phyloP scores from a whole-genome alignment of 108 stramenopile species.

The Pelagomonas calceolata region DNA sequence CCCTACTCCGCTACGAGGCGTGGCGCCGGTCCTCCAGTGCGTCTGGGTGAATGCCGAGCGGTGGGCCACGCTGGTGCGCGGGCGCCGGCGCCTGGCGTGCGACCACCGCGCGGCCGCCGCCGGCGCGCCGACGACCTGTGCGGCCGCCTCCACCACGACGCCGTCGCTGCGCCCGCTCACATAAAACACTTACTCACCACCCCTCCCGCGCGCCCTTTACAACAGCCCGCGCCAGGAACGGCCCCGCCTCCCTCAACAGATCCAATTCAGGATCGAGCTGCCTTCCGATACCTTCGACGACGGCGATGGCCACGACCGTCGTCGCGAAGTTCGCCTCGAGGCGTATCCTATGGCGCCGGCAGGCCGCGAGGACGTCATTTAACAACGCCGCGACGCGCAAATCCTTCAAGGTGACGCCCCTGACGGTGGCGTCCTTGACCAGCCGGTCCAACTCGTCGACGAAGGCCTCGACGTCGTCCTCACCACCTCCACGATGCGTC shows the following conservation, averaged over 20 bases:
- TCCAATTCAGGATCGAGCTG: slow-evolving; percentile 8
- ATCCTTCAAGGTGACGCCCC: not conserved
- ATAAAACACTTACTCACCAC: too few species aligned
- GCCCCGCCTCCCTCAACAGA: slow-evolving; percentile 6
- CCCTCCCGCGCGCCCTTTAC: too few species aligned
- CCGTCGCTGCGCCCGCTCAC: too few species aligned
- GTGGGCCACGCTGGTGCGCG: too few species aligned
- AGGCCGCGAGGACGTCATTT: slow-evolving; percentile 3
- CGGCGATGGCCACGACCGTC: slow-evolving; percentile 5
- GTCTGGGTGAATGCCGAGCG: too few species aligned
- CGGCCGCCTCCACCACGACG: too few species aligned
- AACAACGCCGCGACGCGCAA: not conserved
- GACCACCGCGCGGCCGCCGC: too few species aligned
- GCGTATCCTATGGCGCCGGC: not conserved
- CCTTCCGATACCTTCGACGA: slow-evolving; percentile 14
- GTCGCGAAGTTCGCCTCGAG: slow-evolving; percentile 9
- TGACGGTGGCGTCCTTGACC: not conserved
- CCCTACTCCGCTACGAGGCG: too few species aligned
- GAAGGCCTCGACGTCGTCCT: slow-evolving; percentile 6
- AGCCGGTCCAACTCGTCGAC: not conserved
- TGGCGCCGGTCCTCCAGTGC: too few species aligned
- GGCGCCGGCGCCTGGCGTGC: too few species aligned
- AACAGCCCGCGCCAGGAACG: too few species aligned
- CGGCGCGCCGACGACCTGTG: too few species aligned
- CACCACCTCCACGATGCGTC: not conserved